A percentile compares a stretch with the other conserved stretches of the same genome.
Evolutionary conservation across 495 filamentous ascomycete species (phyloP).

Genomic region (Podospora pseudopauciseta): DNA sequence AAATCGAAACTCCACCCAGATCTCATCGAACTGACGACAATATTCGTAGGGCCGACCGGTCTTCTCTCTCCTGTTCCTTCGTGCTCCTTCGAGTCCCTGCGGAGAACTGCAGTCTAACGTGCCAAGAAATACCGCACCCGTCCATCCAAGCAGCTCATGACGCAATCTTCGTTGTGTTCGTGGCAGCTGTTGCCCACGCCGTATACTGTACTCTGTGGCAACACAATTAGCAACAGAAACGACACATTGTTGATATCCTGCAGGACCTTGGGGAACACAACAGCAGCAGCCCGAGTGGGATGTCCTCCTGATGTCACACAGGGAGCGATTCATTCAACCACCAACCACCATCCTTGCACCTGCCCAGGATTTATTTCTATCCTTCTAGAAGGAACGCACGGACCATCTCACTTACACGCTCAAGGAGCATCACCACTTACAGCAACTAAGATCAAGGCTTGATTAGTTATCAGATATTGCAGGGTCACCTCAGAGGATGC

Average conservation of each 20-base stretch:
- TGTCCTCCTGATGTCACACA: background rate
- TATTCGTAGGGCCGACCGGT: background rate
- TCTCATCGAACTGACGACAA: background rate
- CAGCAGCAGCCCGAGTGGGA: background rate
- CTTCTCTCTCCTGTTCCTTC: background rate
- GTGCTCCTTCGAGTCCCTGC: background rate
- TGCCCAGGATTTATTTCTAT: background rate
- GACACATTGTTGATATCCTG: slow-evolving; percentile 1
- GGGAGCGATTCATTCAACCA: background rate
- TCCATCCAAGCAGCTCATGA: slow-evolving; percentile 13
- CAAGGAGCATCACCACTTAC: background rate
- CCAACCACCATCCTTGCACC: background rate
- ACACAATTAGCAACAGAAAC: slow-evolving; percentile 30
- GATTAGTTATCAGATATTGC: background rate
- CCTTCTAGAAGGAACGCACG: background rate
- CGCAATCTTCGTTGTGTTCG: slow-evolving; percentile 1
- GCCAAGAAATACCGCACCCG: background rate
- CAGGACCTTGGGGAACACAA: background rate
- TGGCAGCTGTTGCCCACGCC: background rate
- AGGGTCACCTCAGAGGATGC: too few relatives aligned
- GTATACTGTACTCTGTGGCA: slow-evolving; percentile 12
- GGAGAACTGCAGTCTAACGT: background rate
- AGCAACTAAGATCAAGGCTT: background rate
- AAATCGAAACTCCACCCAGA: background rate
- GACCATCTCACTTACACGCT: background rate